phyloP scores from a whole-genome alignment of 768 basidiomycete species.

The Rhodotorula diobovata region DNA sequence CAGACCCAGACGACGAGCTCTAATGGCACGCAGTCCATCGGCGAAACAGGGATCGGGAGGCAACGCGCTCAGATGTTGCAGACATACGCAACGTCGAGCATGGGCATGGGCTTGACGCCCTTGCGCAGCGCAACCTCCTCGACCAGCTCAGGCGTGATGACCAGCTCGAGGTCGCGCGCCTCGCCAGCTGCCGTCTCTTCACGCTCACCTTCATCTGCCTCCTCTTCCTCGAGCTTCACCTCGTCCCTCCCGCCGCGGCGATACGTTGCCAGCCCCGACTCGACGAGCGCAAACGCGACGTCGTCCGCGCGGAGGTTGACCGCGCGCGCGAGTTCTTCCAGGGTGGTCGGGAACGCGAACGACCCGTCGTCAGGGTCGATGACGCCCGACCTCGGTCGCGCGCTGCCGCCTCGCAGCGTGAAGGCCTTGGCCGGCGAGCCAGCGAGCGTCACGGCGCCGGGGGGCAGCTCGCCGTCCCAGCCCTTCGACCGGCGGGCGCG shows the following conservation, averaged over 20 bases:
- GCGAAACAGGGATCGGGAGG: too few relatives aligned
- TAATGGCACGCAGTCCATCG: too few relatives aligned
- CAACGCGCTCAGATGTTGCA: not conserved
- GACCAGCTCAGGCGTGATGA: conserved; percentile 63
- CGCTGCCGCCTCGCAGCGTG: not conserved
- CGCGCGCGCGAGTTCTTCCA: conserved; percentile 70
- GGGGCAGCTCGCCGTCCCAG: conserved; percentile 64
- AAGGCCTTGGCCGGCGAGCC: conserved; percentile 11
- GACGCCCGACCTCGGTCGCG: not conserved
- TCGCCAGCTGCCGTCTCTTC: conserved; percentile 9
- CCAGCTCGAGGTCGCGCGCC: conserved; percentile 50
- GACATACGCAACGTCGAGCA: conserved; percentile 33
- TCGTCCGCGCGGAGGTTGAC: conserved; percentile 81
- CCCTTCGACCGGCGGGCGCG: conserved; percentile 48
- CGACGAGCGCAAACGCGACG: conserved; percentile 78
- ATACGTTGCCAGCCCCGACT: conserved; percentile 65
- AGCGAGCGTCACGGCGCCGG: conserved; percentile 4
- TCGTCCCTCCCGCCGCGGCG: not conserved
- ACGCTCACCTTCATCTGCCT: not conserved
- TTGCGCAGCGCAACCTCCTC: conserved; percentile 52
- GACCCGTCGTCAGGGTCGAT: conserved; percentile 6
- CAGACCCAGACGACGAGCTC: too few relatives aligned
- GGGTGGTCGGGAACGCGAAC: conserved; percentile 48
- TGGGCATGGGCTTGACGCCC: conserved; percentile 12
- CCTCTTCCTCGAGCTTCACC: conserved; percentile 12